Evolutionary conservation across 164 flowering plant species (phyloP), one percentile per base, ranked within the genome.

Genomic region (Chloranthus sessilifolius): DNA sequence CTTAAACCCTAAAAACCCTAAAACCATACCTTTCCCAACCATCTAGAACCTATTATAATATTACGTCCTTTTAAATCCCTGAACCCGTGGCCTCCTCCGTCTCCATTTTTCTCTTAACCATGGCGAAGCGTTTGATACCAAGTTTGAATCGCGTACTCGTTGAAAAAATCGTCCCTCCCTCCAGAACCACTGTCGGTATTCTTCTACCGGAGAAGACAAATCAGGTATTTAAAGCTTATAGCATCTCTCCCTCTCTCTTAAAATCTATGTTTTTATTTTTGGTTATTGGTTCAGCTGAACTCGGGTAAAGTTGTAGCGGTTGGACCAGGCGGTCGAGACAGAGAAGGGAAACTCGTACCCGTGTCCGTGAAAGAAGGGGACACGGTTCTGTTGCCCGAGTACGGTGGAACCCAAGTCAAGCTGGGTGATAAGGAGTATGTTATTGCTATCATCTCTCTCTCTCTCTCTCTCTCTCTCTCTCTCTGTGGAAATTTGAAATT

Each of bases 81-180:
- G 4, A n/a, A 11, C 5, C 3, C 21, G 5, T 0, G 9, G 9
- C 22, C 47, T 41, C 12, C 27, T 6, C 15, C 34, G 23, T 8
- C n/a, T 8, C 14, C 24, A 35, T 27, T 37, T 0, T 37, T 16
- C n/a, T 16, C 40, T 37, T 9, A 4, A 9, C 16, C 22, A 80
- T 83, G 90, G 79, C 84, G 27, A 78, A 74, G 69, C 86, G 86
- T 23, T 50, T 80, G 68, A 62, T 79, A 24, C 94, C 94, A 12
- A 61, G 65, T 12, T 63, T 82, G 38, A 85, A 85, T 69, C 66
- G 89, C 7, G 72, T 82, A 3, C 65, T 82, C 27, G 66, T 82
- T 25, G 85, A 80, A 80, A 80, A 80, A 52, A 64, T 82, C 42
- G 53, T 76, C 6, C 79, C 83, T 28, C 86, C 94, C 0, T 55